These are phyloP conservation scores for Trichosporon sp. DNA, from an alignment of 1,284 basidiomycete species.

Conservation along the genomic window DNA sequence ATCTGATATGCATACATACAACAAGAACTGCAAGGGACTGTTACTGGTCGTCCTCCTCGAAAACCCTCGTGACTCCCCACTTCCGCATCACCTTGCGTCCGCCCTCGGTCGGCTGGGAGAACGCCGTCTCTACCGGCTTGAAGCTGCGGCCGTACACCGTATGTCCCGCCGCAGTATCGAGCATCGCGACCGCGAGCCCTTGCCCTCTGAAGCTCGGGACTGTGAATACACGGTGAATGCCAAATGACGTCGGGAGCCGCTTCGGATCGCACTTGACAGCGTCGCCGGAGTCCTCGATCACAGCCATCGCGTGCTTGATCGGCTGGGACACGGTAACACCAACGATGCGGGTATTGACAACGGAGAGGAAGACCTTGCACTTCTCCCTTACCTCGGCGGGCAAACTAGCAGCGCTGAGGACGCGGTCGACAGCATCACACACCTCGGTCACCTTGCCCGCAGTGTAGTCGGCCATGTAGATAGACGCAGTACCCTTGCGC, in stretches of 20 bases:
- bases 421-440: conserved; percentile 54
- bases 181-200: conserved; percentile 48
- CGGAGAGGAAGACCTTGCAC: conserved; percentile 56
- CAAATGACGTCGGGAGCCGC: conserved; percentile 52
- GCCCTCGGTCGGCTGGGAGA: conserved; percentile 58
- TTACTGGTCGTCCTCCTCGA: conserved; percentile 55
- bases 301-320: conserved; percentile 55
- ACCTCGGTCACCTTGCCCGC: conserved; percentile 41
- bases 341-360: conserved; percentile 46
- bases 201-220: conserved; percentile 51
- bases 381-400: conserved; percentile 46
- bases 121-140: conserved; percentile 53
- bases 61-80: conserved; percentile 55
- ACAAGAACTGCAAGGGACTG: conserved; percentile 25
- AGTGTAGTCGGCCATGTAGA: conserved; percentile 4
- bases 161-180: conserved; percentile 50
- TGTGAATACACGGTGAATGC: conserved; percentile 59
- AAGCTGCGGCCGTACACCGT: conserved; percentile 57
- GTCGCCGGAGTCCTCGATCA: conserved; percentile 36
- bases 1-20: conserved; percentile 9
- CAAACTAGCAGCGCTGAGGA: conserved; percentile 55
- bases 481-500: background rate
- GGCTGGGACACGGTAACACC: conserved; percentile 56
- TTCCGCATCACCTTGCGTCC: conserved; percentile 54
- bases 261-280: conserved; percentile 24